Base-by-base conservation (phyloP, 139 green algal species). In the Picochlorum sp. region DNA sequence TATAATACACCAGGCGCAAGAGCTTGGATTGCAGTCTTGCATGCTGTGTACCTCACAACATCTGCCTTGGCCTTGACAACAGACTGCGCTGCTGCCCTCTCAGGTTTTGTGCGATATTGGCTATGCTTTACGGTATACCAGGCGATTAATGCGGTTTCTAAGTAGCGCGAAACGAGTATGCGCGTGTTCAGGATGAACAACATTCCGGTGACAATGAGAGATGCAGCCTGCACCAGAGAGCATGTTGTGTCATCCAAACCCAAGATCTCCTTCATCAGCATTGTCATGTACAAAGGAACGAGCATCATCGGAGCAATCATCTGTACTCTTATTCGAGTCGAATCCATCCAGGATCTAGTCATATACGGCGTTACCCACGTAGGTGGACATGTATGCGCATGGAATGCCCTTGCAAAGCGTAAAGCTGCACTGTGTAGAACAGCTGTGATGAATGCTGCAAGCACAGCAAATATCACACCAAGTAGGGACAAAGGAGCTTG, bases 51-150 rank as follows among this genome's bases (percentile, higher is more conserved):
- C 9, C 30, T 26, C 8, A 38, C 60, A 2, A 75, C 54, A 52
- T 61, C 37, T 41, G 58, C 61, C 26, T 70, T 69, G 20, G 49
- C 28, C 2, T 61, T 51, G 5, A 75, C 62, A 4, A 75, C 41
- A 20, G 66, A 46, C 0, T 52, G 51, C 5, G 60, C 20, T 16
- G 41, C 34, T 9, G 32, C 37, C 24, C 52, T 75, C 5, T 71
- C 44, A 2, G 49, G 21, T 18, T 47, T 61, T 0, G 60, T 71
- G 24, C 23, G 34, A 4, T 49, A 50, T 26, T 38, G 34, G 3
- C 57, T 49, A 37, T 76, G 69, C 69, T 76, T 76, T 15, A 72
- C 32, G 30, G 63, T 54, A 34, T 76, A 37, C 69, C 69, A 76
- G 28, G 37, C 28, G 23, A 62, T 66, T 14, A 75, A 62, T 3